phyloP scores from a whole-genome alignment of 2,329 filamentous ascomycete genomes.

The Stachybotrys chlorohalonatus region DNA sequence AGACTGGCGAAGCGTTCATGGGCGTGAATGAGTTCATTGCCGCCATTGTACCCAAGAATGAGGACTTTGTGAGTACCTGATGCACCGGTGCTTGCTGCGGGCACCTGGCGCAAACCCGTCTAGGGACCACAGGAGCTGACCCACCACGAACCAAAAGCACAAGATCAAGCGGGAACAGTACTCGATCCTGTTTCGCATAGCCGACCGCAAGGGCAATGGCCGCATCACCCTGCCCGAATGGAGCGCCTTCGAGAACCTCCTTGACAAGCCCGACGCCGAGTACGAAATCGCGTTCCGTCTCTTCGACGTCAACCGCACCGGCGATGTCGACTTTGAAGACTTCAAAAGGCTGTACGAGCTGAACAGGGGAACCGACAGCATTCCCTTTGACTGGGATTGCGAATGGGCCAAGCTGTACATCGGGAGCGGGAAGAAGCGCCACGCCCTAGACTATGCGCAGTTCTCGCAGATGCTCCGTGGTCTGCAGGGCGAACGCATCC shows the following conservation, averaged over 20 bases:
- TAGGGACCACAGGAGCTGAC: not conserved
- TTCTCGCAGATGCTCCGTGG: constrained; percentile 98
- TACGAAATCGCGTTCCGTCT: constrained; percentile 98
- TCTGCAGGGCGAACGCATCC: constrained; percentile 88
- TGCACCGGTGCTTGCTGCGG: not conserved
- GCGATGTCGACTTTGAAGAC: constrained; percentile 80
- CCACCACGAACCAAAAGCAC: constrained; percentile 50
- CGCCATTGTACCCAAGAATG: constrained; percentile 74
- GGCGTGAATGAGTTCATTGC: constrained; percentile 80
- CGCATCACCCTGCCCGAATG: constrained; percentile 77
- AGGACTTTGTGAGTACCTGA: constrained; percentile 73
- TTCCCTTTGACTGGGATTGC: constrained; percentile 95
- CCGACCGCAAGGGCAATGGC: constrained; percentile 68
- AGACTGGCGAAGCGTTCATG: constrained; percentile 71
- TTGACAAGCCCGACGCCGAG: constrained; percentile 90
- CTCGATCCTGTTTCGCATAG: constrained; percentile 83
- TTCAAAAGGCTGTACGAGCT: constrained; percentile 78
- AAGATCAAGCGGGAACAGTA: constrained; percentile 98
- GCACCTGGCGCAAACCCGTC: not conserved
- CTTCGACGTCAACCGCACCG: constrained; percentile 79
- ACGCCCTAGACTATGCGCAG: constrained; percentile 88
- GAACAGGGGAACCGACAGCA: constrained; percentile 75
- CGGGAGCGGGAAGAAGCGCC: constrained; percentile 76
- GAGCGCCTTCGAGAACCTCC: constrained; percentile 87
- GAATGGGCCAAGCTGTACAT: constrained; percentile 96